Evolutionary conservation across 2,329 filamentous ascomycete genomes (phyloP), one percentile per base, ranked within the genome.

Genomic region (Colletotrichum karsti): DNA sequence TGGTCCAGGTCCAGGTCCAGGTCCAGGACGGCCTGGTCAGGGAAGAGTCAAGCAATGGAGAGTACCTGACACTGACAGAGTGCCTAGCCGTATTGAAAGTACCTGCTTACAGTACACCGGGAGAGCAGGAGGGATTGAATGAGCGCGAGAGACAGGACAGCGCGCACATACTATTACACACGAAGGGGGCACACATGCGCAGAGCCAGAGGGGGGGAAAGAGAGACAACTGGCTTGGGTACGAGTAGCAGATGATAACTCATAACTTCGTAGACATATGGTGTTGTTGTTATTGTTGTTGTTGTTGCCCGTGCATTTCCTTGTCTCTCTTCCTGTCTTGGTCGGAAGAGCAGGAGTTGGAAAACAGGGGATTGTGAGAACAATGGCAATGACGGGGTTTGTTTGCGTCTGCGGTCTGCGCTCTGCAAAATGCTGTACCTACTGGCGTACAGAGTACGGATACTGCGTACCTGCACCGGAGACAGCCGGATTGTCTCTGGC

Each of bases 121-220:
- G 8, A 42, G 15, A 42, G 5, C 39, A 15, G 7, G 22, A 42
- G 26, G 18, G 35, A 37, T 28, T 28, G 39, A 65, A 51, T 65
- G 46, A 51, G 18, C 30, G 33, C 46, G 35, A 66, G 46, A 55
- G 57, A 61, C 57, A 61, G 57, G 46, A 53, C 33, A 53, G 22
- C 44, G 46, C 57, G 44, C 30, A 9, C 30, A 33, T 44, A 41
- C 30, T 33, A 7, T 41, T 39, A 39, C 53, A 42, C 22, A 54
- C 18, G 30, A 30, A n/a, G 48, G 22, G 5, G 20, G 18, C 30
- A 39, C 56, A 59, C 56, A 37, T 20, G 28, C 30, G 28, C 30
- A 39, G 46, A 50, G 46, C 46, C 26, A 44, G 30, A 44, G 39
- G 44, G 54, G 44, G 39, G 24, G 39, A 44, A 44, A 44, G 39